A percentile compares a stretch with the other conserved stretches of the same genome.
Conservation (phyloP, 192 early-diverging fungal genomes). For the Backusella macrospora region DNA sequence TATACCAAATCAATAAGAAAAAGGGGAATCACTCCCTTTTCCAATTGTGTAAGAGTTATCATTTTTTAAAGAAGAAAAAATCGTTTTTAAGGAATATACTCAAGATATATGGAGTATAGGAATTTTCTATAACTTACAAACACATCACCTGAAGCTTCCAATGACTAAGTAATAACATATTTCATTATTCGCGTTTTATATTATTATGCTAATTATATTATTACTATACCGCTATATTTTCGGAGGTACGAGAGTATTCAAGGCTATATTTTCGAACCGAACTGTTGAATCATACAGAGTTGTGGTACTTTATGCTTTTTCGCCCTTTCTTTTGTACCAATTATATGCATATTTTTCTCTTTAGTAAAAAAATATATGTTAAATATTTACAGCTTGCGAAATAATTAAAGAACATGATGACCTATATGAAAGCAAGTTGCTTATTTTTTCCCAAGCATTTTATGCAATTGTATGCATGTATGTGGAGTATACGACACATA, state of each 20-base stretch:
- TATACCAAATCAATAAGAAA: slow-evolving; percentile 13
- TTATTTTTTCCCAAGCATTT: slow-evolving; percentile 9
- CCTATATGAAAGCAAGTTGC: slow-evolving; percentile 1
- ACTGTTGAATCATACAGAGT: too few relatives aligned
- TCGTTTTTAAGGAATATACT: background rate
- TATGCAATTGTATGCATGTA: slow-evolving; percentile 9
- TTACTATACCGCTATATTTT: too few relatives aligned
- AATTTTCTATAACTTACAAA: too few relatives aligned
- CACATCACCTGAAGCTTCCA: too few relatives aligned
- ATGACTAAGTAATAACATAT: too few relatives aligned
- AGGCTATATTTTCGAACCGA: too few relatives aligned
- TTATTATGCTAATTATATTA: too few relatives aligned
- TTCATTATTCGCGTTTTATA: too few relatives aligned
- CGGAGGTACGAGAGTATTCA: too few relatives aligned
- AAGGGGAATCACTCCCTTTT: slow-evolving; percentile 11
- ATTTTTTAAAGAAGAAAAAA: background rate
- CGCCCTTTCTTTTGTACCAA: background rate
- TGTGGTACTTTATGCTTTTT: too few relatives aligned
- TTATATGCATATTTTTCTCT: background rate
- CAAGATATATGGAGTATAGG: background rate
- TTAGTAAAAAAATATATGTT: slow-evolving; percentile 6
- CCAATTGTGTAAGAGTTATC: background rate
- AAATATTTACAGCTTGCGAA: background rate
- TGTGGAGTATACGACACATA: slow-evolving; percentile 4
- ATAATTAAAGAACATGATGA: background rate